phyloP scores from a whole-genome alignment of 75 land plant species.

The Picea glauca region DNA sequence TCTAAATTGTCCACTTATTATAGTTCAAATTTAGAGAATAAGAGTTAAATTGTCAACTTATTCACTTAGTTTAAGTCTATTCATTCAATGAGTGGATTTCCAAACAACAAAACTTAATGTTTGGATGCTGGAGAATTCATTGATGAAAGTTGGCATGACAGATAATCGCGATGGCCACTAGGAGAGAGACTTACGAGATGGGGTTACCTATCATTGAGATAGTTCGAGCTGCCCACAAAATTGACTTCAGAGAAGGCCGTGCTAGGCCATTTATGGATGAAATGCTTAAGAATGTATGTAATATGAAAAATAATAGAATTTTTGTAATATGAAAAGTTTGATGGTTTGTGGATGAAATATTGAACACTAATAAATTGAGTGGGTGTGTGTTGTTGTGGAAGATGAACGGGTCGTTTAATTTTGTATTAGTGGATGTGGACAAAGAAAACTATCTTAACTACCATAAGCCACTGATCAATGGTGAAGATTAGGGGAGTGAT shows the following conservation, averaged over 20 bases:
- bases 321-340: too few relatives aligned
- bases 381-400: conserved; percentile 12
- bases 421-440: conserved; percentile 85
- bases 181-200: conserved; percentile 56
- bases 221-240: conserved; percentile 73
- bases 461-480: conserved; percentile 60
- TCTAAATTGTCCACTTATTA: too few relatives aligned
- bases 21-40: too few relatives aligned
- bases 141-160: conserved; percentile 4
- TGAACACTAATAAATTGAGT: too few relatives aligned
- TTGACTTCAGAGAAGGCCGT: conserved; percentile 72
- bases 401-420: conserved; percentile 52
- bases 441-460: conserved; percentile 74
- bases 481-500: conserved; percentile 81
- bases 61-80: too few relatives aligned
- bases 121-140: too few relatives aligned
- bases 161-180: conserved; percentile 69
- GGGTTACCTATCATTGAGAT: conserved; percentile 60
- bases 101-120: too few relatives aligned
- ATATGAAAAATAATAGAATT: too few relatives aligned
- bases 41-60: too few relatives aligned
- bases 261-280: conserved; percentile 49
- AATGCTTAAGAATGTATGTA: conserved; percentile 38
- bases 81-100: too few relatives aligned
- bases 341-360: too few relatives aligned